phyloP scores from a whole-genome alignment of 192 early-diverging fungal species.

The Linnemannia hyalina region DNA sequence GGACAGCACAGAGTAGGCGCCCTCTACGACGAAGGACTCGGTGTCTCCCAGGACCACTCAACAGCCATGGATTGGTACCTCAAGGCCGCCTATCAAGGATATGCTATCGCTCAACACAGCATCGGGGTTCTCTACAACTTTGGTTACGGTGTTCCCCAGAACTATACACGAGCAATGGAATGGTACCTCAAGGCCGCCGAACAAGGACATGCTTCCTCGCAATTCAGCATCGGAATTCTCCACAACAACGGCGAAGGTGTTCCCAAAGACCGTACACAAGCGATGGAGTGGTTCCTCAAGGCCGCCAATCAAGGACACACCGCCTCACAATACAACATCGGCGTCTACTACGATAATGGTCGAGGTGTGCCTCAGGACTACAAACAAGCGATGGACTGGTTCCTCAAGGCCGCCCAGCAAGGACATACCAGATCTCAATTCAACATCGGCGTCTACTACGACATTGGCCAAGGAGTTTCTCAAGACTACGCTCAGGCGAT shows the following conservation, averaged over 20 bases:
- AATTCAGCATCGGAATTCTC: conserved; percentile 41
- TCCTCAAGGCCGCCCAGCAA: no score
- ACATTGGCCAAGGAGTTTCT: no score
- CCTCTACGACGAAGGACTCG: conserved; percentile 79
- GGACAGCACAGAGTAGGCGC: conserved; percentile 73
- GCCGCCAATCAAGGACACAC: neutral
- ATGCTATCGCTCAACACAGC: conserved; percentile 22
- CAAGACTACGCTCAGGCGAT: no score
- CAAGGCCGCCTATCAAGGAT: conserved; percentile 46
- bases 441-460: no score
- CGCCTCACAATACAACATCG: conserved; percentile 17
- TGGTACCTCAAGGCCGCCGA: conserved; percentile 55
- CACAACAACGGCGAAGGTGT: conserved; percentile 30
- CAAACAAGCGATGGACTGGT: no score
- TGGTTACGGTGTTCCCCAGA: conserved; percentile 32
- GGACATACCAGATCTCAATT: no score
- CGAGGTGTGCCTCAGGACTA: no score
- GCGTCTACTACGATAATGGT: no score
- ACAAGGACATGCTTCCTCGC: conserved; percentile 31
- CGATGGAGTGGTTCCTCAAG: neutral
- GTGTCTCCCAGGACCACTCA: conserved; percentile 63
- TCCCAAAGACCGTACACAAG: neutral
- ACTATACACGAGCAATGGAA: conserved; percentile 27
- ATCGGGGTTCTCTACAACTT: conserved; percentile 42
- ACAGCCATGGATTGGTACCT: conserved; percentile 65